Evolutionary conservation across 306 rosid species (phyloP).

Genomic region (Carpinus fangiana): DNA sequence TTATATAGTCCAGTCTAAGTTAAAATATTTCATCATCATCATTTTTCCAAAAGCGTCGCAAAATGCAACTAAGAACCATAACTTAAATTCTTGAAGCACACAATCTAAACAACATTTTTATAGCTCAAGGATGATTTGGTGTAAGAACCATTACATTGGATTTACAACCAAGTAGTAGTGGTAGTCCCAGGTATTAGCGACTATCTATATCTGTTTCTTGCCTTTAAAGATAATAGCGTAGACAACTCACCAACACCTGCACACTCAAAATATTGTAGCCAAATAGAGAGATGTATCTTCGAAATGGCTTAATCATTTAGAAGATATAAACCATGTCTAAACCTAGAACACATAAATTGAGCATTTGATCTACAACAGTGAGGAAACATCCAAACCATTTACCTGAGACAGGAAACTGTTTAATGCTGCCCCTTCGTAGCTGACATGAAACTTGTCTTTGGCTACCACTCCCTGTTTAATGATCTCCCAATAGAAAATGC

Average conservation of each 20-base stretch:
- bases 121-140: constrained; percentile 10
- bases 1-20: no score
- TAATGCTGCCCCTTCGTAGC: constrained; percentile 40
- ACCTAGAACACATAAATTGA: constrained; percentile 8
- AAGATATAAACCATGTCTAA: not conserved
- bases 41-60: no score
- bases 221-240: constrained; percentile 86
- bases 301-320: not conserved
- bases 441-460: no score
- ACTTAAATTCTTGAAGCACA: constrained; percentile 16
- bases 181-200: constrained; percentile 38
- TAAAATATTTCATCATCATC: no score
- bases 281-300: not conserved
- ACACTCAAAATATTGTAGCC: constrained; percentile 17
- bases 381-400: constrained; percentile 15
- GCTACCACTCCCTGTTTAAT: constrained; percentile 1
- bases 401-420: constrained; percentile 81
- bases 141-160: constrained; percentile 6
- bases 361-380: constrained; percentile 10
- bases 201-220: constrained; percentile 88
- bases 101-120: not conserved
- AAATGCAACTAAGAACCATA: not conserved
- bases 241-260: constrained; percentile 85
- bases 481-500: not conserved
- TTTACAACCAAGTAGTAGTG: constrained; percentile 8